Percentiles rank a stretch among this genome's conserved stretches.
These are phyloP conservation scores for Globisporangium sylvaticum DNA, from an alignment of 352 stramenopile species.

Conservation along the genomic window DNA sequence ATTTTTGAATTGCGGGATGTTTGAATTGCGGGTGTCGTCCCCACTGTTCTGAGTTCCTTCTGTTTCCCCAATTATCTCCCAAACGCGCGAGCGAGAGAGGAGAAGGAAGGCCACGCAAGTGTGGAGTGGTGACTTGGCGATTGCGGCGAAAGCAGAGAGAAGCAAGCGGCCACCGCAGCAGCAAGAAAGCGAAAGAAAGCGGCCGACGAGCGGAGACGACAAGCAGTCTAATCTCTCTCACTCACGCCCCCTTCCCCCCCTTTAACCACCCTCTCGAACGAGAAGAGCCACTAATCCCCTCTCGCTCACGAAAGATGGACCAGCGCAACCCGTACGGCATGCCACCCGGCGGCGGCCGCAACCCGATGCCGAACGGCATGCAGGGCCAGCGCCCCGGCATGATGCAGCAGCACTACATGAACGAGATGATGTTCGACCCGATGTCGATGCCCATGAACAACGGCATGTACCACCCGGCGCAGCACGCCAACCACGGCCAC, in stretches of 20 bases:
- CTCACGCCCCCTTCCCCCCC: neutral
- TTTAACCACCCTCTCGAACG: neutral
- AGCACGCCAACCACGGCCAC: conserved; percentile 26
- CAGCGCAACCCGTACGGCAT: conserved; percentile 63
- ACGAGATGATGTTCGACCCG: conserved; percentile 76
- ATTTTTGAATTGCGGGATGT: neutral
- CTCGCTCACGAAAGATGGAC: conserved; percentile 38
- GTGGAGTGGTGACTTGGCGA: conserved; percentile 2
- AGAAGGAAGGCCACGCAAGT: conserved; percentile 3
- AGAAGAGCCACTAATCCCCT: neutral
- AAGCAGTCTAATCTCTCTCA: neutral
- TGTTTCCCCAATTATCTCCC: neutral
- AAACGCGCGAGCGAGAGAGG: neutral
- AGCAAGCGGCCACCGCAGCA: neutral
- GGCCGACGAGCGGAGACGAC: neutral
- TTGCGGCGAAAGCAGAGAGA: conserved; percentile 1
- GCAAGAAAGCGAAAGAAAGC: neutral
- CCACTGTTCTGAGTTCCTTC: conserved; percentile 1
- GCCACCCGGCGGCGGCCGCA: conserved; percentile 30
- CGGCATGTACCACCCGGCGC: conserved; percentile 51
- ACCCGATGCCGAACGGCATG: conserved; percentile 37
- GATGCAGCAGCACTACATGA: conserved; percentile 67
- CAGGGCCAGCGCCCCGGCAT: conserved; percentile 30
- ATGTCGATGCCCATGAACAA: conserved; percentile 55
- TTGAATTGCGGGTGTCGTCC: neutral